Evolutionary conservation across 192 early-diverging fungal genomes (phyloP).

Genomic region (Polychytrium aggregatum): DNA sequence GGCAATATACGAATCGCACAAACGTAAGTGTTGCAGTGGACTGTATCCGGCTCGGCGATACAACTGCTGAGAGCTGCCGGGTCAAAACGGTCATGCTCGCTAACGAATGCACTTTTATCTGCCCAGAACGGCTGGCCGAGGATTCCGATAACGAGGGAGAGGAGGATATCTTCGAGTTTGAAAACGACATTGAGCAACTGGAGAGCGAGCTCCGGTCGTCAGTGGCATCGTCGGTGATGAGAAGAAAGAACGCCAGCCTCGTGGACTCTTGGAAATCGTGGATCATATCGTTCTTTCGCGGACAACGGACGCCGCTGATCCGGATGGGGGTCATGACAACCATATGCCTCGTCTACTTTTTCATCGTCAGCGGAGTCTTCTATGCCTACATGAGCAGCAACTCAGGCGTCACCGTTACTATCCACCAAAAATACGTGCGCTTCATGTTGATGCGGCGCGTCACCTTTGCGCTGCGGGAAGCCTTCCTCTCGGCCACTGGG

Average conservation of each 20-base stretch:
- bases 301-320: neutral
- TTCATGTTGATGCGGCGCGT: too few relatives aligned
- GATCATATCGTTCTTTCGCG: neutral
- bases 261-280: neutral
- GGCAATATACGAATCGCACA: constrained; percentile 23
- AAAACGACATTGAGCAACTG: constrained; percentile 1
- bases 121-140: constrained; percentile 6
- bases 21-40: constrained; percentile 8
- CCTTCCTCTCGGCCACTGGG: too few relatives aligned
- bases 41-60: constrained; percentile 1
- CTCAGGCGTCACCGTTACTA: too few relatives aligned
- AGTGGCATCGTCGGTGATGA: neutral
- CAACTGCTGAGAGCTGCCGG: neutral
- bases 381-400: too few relatives aligned
- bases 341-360: constrained; percentile 18
- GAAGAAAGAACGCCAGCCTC: neutral
- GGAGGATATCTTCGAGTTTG: constrained; percentile 2
- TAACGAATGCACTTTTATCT: neutral
- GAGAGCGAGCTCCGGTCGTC: neutral
- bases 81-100: neutral
- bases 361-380: constrained; percentile 8
- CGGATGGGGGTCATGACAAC: constrained; percentile 5
- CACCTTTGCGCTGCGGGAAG: too few relatives aligned
- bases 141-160: constrained; percentile 18
- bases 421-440: too few relatives aligned